phyloP scores from a whole-genome alignment of 2,329 filamentous ascomycete species.

The Diplodia corticola region DNA sequence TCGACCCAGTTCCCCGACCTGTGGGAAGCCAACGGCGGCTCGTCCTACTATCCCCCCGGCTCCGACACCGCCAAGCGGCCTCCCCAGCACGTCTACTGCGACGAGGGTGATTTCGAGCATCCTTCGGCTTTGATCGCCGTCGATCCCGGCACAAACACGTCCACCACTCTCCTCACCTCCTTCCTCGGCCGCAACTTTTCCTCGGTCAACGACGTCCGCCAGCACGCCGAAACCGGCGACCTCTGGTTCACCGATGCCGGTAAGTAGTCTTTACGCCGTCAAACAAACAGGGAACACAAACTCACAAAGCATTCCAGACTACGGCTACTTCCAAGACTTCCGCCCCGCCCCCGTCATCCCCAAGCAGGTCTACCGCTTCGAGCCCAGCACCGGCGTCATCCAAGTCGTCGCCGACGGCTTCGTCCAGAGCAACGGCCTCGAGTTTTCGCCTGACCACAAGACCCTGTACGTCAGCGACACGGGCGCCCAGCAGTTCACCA shows the following conservation, averaged over 20 bases:
- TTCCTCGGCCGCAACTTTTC: conserved; percentile 51
- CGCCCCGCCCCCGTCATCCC: conserved; percentile 35
- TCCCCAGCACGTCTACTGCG: conserved; percentile 35
- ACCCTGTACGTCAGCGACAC: conserved; percentile 50
- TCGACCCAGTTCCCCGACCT: conserved; percentile 44
- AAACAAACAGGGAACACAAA: background rate
- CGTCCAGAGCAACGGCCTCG: conserved; percentile 48
- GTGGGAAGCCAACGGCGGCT: conserved; percentile 40
- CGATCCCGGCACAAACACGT: conserved; percentile 47
- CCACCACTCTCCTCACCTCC: conserved; percentile 46
- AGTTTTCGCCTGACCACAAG: conserved; percentile 46
- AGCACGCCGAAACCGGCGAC: conserved; percentile 46
- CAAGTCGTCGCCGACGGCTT: conserved; percentile 45
- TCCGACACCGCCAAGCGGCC: conserved; percentile 29
- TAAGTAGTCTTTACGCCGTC: background rate
- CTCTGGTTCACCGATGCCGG: conserved; percentile 52
- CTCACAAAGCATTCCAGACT: background rate
- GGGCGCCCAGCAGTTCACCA: conserved; percentile 32
- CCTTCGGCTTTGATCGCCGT: conserved; percentile 46
- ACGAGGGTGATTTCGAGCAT: conserved; percentile 43
- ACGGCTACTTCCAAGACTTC: conserved; percentile 36
- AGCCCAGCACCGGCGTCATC: conserved; percentile 43
- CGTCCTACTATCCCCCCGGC: conserved; percentile 38
- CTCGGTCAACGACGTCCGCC: conserved; percentile 45
- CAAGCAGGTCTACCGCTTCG: conserved; percentile 46